phyloP scores from a whole-genome alignment of 257 asterid genomes.

The Paulownia fortunei region DNA sequence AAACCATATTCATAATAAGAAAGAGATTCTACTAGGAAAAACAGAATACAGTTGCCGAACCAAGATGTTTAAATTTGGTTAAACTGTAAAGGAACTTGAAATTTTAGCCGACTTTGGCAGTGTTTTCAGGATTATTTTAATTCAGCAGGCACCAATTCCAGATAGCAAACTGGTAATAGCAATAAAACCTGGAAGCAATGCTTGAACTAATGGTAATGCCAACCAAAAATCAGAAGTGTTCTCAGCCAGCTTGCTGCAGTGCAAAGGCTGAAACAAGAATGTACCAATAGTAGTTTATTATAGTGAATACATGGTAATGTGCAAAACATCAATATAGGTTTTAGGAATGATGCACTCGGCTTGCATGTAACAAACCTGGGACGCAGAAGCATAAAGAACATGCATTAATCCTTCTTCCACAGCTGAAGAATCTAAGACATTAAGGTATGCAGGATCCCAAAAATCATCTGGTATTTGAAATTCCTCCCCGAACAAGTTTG shows the following conservation, averaged over 20 bases:
- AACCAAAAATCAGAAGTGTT: constrained; percentile 72
- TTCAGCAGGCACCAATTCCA: constrained; percentile 19
- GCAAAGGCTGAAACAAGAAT: constrained; percentile 65
- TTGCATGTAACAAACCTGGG: constrained; percentile 73
- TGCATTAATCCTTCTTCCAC: constrained; percentile 96
- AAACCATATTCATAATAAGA: not conserved
- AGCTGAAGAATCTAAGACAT: constrained; percentile 72
- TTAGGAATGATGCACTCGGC: not conserved
- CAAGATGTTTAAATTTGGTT: not conserved
- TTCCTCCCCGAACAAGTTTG: constrained; percentile 84
- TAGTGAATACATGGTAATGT: constrained; percentile 15
- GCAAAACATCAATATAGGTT: constrained; percentile 4
- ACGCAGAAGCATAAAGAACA: constrained; percentile 90
- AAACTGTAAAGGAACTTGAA: constrained; percentile 17
- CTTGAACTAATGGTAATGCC: constrained; percentile 89
- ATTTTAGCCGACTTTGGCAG: not conserved
- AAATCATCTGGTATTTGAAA: constrained; percentile 62
- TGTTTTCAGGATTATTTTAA: not conserved
- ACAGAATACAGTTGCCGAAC: not conserved
- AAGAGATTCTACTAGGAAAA: not conserved
- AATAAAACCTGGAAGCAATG: constrained; percentile 88
- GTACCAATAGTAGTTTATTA: constrained; percentile 24
- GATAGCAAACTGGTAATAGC: constrained; percentile 34
- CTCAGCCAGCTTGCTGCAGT: constrained; percentile 91
- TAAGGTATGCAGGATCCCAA: constrained; percentile 65